These are phyloP conservation scores for Eudorina sp. DNA, from an alignment of 139 green algal genomes.

Conservation along the genomic window DNA sequence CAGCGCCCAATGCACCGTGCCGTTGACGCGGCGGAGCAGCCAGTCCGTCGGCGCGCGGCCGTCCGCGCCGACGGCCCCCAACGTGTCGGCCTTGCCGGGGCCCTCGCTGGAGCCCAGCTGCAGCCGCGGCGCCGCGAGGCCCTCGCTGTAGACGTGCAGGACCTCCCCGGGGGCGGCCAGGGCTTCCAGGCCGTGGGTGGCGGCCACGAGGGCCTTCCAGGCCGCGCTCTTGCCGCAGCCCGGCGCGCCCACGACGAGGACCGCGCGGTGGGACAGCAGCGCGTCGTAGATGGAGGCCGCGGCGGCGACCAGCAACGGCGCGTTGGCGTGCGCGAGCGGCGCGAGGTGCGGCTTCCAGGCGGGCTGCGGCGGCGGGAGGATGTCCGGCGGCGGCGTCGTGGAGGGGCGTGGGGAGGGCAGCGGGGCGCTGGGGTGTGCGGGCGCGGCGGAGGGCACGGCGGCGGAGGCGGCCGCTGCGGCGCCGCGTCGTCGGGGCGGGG, in stretches of 20 bases:
- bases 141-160: slow-evolving; percentile 51
- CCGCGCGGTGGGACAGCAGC: slow-evolving; percentile 5
- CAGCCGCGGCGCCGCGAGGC: slow-evolving; percentile 1
- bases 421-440: background rate
- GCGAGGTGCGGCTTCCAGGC: background rate
- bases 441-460: background rate
- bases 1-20: slow-evolving; percentile 25
- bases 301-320: background rate
- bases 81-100: background rate
- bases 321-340: background rate
- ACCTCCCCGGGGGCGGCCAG: background rate
- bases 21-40: slow-evolving; percentile 22
- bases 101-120: background rate
- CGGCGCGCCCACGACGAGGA: slow-evolving; percentile 46
- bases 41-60: slow-evolving; percentile 16
- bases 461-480: background rate
- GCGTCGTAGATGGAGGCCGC: slow-evolving; percentile 35
- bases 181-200: slow-evolving; percentile 17
- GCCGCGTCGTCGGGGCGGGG: background rate
- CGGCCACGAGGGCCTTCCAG: slow-evolving; percentile 50
- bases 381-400: background rate
- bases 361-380: background rate
- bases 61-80: background rate
- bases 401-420: background rate
- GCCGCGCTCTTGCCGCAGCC: slow-evolving; percentile 53